phyloP scores from a whole-genome alignment of 345 rosid species.

The Sisymbrium irio region DNA sequence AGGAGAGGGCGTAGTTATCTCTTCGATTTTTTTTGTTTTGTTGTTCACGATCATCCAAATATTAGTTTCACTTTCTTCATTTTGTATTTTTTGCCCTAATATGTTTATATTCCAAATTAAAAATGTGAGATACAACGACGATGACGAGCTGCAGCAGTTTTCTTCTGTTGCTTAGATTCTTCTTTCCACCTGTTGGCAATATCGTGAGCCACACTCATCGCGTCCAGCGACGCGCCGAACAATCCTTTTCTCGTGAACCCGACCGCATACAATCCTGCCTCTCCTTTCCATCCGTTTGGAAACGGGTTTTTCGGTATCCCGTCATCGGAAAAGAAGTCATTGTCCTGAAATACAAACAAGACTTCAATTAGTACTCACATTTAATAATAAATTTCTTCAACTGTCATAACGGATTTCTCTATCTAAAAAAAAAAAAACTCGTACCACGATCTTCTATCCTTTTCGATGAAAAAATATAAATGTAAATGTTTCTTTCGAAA shows the following conservation, averaged over 20 bases:
- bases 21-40: not conserved
- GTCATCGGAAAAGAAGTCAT: constrained; percentile 67
- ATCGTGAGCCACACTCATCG: constrained; percentile 66
- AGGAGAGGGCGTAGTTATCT: constrained; percentile 52
- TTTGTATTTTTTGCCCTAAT: constrained; percentile 22
- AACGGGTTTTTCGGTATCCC: constrained; percentile 73
- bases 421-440: not conserved
- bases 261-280: constrained; percentile 74
- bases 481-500: not conserved
- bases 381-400: not conserved
- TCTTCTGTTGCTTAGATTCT: constrained; percentile 69
- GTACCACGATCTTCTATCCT: constrained; percentile 8
- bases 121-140: constrained; percentile 84
- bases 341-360: constrained; percentile 47
- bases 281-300: constrained; percentile 91
- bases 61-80: constrained; percentile 1
- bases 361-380: constrained; percentile 3
- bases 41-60: not conserved
- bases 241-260: constrained; percentile 91
- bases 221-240: constrained; percentile 77
- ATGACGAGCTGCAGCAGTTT: constrained; percentile 55
- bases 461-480: not conserved
- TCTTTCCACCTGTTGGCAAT: constrained; percentile 66
- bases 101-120: constrained; percentile 17
- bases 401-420: not conserved